Base-by-base conservation (phyloP, 2,329 filamentous ascomycete genomes). In the Rhytidhysteron rufulum region DNA sequence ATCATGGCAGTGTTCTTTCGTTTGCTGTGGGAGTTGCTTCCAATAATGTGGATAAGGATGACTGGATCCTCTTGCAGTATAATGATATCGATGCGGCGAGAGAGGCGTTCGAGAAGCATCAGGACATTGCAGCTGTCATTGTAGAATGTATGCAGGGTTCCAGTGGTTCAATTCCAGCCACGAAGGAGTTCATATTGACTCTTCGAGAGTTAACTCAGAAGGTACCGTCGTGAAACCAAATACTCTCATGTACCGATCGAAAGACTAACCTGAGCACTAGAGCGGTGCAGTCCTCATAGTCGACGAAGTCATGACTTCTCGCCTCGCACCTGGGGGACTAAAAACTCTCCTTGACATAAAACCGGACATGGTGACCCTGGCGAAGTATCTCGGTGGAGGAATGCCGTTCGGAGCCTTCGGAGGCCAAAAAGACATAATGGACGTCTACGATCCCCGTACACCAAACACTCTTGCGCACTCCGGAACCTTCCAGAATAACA, bases 261-360 rank as follows among this genome's bases (percentile, higher is more conserved):
- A n/a, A n/a, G n/a, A n/a, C n/a, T n/a, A n/a, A n/a, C n/a, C n/a
- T n/a, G n/a, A n/a, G n/a, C n/a, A n/a, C n/a, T n/a, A 37, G 34
- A 37, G 29, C 16, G 20, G n/a, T 11, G 8, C 29, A 9, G 4
- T 87, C 1, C 73, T 88, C 47, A 79, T 88, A 24, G 66, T 85
- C 11, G 84, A 88, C 55, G 84, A 88, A 61, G 83, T 87, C 5
- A 83, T 85, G 75, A 85, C 82, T 0, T 82, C 78, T 3, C 71
- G 83, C 2, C 62, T 85, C 20, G 62, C 69, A 15, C 66, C 66
- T 2, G 64, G 70, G 5, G 81, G 83, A 1, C 57, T 80, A 3
- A 5, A 18, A 10, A 25, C n/a, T n/a, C 4, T 24, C 7, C 34
- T 37, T 17, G 67, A 61, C 2, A 54, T 82, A 6, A 27, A 10